Percentiles rank a stretch among this genome's conserved stretches.
Evolutionary conservation across 2,329 filamentous ascomycete species (phyloP).

Genomic region (Microcyclosporella mali): DNA sequence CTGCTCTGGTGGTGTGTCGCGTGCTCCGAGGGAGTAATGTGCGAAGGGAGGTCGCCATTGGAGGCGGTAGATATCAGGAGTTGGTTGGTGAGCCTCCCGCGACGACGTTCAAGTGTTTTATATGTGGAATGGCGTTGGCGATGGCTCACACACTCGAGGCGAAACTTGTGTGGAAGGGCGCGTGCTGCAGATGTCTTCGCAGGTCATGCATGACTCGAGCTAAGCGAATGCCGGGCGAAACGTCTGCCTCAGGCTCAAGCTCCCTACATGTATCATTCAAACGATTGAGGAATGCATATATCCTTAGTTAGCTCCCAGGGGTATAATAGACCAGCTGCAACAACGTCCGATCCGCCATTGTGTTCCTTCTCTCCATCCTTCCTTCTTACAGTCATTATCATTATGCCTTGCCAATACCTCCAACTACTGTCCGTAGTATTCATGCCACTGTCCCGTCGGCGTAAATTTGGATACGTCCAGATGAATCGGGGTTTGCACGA

Average conservation of each 20-base stretch:
- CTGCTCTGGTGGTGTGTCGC: not conserved
- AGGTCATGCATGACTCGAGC: too few relatives aligned
- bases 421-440: not conserved
- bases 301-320: too few relatives aligned
- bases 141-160: not conserved
- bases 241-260: too few relatives aligned
- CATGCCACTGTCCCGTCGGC: not conserved
- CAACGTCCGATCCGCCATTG: too few relatives aligned
- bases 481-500: not conserved
- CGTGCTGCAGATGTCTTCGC: not conserved
- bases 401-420: too few relatives aligned
- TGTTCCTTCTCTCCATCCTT: too few relatives aligned
- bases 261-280: too few relatives aligned
- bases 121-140: not conserved
- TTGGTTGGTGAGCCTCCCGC: not conserved
- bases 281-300: too few relatives aligned
- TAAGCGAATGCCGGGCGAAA: too few relatives aligned
- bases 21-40: slow-evolving; percentile 10
- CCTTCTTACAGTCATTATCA: too few relatives aligned
- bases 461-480: not conserved
- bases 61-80: too few relatives aligned
- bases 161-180: not conserved
- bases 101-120: not conserved
- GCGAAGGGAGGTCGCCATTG: slow-evolving; percentile 17
- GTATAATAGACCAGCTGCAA: too few relatives aligned